Evolutionary conservation across 257 asterid species (phyloP), one percentile per base, ranked within the genome.

Genomic region (Solanum ossicruentum): DNA sequence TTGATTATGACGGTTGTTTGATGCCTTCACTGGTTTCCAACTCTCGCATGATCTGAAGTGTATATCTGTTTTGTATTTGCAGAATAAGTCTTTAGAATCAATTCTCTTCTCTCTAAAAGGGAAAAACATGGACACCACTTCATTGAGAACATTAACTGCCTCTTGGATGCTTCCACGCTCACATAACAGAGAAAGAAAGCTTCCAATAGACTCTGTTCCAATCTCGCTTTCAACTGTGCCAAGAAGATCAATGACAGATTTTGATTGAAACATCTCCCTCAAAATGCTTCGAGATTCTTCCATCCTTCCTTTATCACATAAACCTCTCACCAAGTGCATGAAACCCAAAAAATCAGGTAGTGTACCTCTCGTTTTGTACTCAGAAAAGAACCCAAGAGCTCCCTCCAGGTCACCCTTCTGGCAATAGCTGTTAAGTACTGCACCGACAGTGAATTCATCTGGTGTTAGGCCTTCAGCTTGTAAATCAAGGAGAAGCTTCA

Each of bases 261-360:
- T 86, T 45, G 85, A 86, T 78, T 87, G 93, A 87, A 96, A 95
- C 99, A 96, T 96, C 90, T 91, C 93, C 86, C 93, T 91, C 84
- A 95, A 89, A 86, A 96, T 88, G 86, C 91, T 88, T 77, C 92
- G 90, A 80, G 97, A 92, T 90, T 96, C 99, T 90, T 95, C 99
- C 97, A 96, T 93, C 87, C 99, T 93, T 86, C 99, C 99, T 89
- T 94, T 96, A 36, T 94, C 92, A 86, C 92, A 92, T 80, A 96
- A 90, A 36, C 98, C 98, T 60, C 94, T 90, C 28, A 95, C 72
- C 54, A 95, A 87, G 89, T 87, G 88, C 94, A 93, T 85, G 71
- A 93, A 96, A 82, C 99, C 99, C 81, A 90, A 84, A 72, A 93
- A 93, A 92, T 96, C 98, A 6, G 98, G 99, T 65, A 82, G 84